Evolutionary conservation across 2,329 filamentous ascomycete genomes (phyloP).

Genomic region (Penicillium italicum): DNA sequence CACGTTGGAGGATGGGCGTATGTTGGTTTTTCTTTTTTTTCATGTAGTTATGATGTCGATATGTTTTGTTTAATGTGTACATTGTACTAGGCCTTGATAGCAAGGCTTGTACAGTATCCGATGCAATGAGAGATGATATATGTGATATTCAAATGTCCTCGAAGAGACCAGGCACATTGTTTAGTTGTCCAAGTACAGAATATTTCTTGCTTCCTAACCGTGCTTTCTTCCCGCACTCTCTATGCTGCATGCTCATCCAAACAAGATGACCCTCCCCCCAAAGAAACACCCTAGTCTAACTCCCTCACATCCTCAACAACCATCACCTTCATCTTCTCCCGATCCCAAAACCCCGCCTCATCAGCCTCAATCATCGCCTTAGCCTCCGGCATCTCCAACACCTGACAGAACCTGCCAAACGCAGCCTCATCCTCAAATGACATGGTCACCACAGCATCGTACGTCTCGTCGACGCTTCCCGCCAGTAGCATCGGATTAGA

Average conservation of each 20-base stretch:
- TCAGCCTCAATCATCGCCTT: not conserved
- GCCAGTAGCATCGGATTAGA: not conserved
- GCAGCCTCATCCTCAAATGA: not conserved
- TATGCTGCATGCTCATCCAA: not conserved
- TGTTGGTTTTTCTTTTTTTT: not conserved
- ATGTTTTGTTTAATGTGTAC: constrained; percentile 2
- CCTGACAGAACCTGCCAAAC: not conserved
- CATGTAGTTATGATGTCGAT: not conserved
- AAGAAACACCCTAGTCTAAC: no score
- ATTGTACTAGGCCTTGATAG: not conserved
- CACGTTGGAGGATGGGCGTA: not conserved
- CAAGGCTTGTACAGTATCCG: constrained; percentile 8
- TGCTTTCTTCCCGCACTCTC: not conserved
- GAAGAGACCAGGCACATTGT: not conserved
- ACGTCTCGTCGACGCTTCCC: not conserved
- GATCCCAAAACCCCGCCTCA: constrained; percentile 2
- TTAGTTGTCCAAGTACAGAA: not conserved
- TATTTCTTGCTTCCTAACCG: not conserved
- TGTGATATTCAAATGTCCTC: not conserved
- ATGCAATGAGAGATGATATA: not conserved
- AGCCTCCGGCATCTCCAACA: not conserved
- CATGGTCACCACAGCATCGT: not conserved
- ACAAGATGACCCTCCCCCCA: not conserved
- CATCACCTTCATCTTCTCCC: not conserved
- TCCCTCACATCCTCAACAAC: not conserved